Evolutionary conservation across 805 yeast species (phyloP).

Genomic region (Metschnikowia kunwiensis): DNA sequence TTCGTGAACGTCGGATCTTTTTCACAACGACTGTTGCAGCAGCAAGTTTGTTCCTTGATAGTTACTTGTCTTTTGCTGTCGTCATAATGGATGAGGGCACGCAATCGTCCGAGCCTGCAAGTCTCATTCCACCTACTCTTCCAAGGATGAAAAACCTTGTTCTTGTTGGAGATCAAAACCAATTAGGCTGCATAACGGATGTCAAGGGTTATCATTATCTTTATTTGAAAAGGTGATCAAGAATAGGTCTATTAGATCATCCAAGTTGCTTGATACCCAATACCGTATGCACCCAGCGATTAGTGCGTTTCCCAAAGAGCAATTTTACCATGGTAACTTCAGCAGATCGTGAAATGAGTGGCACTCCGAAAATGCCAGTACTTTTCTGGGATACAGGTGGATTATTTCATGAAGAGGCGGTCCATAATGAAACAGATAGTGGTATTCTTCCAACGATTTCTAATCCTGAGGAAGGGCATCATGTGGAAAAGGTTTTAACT

Average conservation of each 20-base stretch:
- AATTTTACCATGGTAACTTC: constrained; percentile 90
- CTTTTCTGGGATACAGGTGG: constrained; percentile 92
- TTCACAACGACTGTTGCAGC: constrained; percentile 94
- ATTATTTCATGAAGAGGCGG: constrained; percentile 24
- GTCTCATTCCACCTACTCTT: constrained; percentile 80
- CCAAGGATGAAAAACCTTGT: constrained; percentile 86
- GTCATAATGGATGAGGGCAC: constrained; percentile 91
- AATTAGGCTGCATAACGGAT: constrained; percentile 78
- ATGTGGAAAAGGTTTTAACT: constrained; percentile 74
- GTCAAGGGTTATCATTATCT: constrained; percentile 83
- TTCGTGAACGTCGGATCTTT: constrained; percentile 63
- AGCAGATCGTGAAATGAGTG: constrained; percentile 72
- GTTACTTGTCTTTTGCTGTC: constrained; percentile 53
- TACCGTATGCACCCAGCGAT: constrained; percentile 92
- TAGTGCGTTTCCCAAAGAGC: constrained; percentile 82
- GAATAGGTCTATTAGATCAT: neutral
- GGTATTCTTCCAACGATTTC: constrained; percentile 69
- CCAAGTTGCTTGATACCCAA: constrained; percentile 71
- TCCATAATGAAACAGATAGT: constrained; percentile 68
- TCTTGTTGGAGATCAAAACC: constrained; percentile 93
- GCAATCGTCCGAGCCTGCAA: constrained; percentile 85
- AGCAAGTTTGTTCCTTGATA: constrained; percentile 62
- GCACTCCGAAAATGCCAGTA: constrained; percentile 76
- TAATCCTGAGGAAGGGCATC: constrained; percentile 89
- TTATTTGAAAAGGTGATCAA: constrained; percentile 80